Conservation (phyloP, 169 alveolate species). For the Eimeria maxima region DNA sequence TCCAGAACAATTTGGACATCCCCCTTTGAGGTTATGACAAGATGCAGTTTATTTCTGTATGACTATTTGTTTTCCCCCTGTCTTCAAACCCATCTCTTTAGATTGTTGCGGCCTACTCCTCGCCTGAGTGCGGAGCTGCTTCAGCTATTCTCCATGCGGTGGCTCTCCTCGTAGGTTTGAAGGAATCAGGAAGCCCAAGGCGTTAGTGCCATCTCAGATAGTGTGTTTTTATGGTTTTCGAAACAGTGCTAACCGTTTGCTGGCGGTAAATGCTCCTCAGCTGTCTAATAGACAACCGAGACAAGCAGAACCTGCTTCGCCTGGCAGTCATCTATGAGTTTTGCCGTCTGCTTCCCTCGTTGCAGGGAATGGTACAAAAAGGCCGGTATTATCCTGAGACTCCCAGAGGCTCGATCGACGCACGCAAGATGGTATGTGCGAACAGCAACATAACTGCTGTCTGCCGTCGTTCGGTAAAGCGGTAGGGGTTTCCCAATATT, state of each 20-base stretch:
- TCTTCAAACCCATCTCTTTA: background rate
- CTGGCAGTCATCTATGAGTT: background rate
- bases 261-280: background rate
- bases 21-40: background rate
- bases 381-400: background rate
- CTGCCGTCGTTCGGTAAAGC: background rate
- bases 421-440: background rate
- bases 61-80: background rate
- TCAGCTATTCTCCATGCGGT: background rate
- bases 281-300: background rate
- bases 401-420: background rate
- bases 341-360: background rate
- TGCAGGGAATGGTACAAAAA: background rate
- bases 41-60: background rate
- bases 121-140: background rate
- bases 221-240: background rate
- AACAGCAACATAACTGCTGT: background rate
- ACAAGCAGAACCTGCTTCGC: background rate
- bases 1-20: background rate
- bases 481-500: background rate
- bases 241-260: background rate
- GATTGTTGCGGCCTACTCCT: background rate
- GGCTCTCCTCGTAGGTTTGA: background rate
- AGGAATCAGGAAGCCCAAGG: background rate
- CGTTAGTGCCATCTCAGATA: background rate